A percentile compares a stretch with the other conserved stretches of the same genome.
Conservation (phyloP, 2,329 filamentous ascomycete species). For the Ploettnerulaceae sp. region DNA sequence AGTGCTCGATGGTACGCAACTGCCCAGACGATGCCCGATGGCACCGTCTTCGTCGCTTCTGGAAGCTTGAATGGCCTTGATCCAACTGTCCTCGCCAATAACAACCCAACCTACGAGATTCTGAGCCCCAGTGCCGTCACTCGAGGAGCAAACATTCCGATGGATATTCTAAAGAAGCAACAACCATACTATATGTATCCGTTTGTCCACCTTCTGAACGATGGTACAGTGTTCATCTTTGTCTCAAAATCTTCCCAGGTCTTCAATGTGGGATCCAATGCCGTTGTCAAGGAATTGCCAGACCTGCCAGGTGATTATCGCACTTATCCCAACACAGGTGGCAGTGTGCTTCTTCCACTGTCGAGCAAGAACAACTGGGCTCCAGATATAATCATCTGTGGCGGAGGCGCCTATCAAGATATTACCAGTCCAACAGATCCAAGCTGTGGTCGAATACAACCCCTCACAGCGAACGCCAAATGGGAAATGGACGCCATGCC, state of each 20-base stretch:
- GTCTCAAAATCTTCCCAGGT: slow-evolving; percentile 51
- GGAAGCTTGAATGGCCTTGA: slow-evolving; percentile 55
- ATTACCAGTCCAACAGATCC: slow-evolving; percentile 53
- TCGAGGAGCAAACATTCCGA: slow-evolving; percentile 42
- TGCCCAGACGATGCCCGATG: slow-evolving; percentile 53
- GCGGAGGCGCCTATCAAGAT: slow-evolving; percentile 55
- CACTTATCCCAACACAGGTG: slow-evolving; percentile 57
- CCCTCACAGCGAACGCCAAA: slow-evolving; percentile 42
- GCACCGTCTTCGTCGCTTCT: slow-evolving; percentile 53
- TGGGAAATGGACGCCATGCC: slow-evolving; percentile 58
- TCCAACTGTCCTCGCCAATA: slow-evolving; percentile 49
- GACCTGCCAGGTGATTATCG: slow-evolving; percentile 52
- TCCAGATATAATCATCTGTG: slow-evolving; percentile 52
- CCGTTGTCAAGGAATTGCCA: slow-evolving; percentile 42
- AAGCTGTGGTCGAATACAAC: slow-evolving; percentile 52
- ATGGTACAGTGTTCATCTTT: slow-evolving; percentile 54
- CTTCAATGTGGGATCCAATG: slow-evolving; percentile 46
- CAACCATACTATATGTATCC: slow-evolving; percentile 63
- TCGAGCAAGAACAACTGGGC: slow-evolving; percentile 47
- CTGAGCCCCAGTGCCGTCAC: slow-evolving; percentile 45
- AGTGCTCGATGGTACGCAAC: slow-evolving; percentile 57
- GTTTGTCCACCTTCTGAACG: slow-evolving; percentile 53
- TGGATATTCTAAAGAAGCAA: slow-evolving; percentile 51
- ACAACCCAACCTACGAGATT: slow-evolving; percentile 60
- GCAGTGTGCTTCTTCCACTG: slow-evolving; percentile 51